phyloP scores from a whole-genome alignment of 768 basidiomycete species.

The Kwoniella pini region DNA sequence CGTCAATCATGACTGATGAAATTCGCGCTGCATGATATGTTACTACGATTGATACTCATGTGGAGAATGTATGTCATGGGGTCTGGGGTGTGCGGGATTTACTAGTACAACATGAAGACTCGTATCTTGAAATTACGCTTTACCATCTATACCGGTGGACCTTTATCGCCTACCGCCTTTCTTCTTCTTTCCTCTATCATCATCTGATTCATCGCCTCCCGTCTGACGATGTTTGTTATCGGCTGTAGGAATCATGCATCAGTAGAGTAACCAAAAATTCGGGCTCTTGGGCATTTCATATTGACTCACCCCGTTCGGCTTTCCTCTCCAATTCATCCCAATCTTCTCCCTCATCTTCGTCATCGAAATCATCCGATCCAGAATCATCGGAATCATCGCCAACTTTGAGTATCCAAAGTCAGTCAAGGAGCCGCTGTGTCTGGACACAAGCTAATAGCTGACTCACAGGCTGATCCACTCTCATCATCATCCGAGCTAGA shows the following conservation, averaged over 20 bases:
- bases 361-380: constrained; percentile 43
- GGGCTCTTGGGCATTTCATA: too few relatives aligned
- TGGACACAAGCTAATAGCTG: too few relatives aligned
- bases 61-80: too few relatives aligned
- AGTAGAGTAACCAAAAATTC: constrained; percentile 5
- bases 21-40: too few relatives aligned
- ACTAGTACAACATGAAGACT: too few relatives aligned
- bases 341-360: constrained; percentile 70
- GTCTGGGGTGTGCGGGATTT: too few relatives aligned
- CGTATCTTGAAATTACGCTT: too few relatives aligned
- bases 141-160: too few relatives aligned
- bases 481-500: constrained; percentile 58
- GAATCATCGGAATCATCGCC: constrained; percentile 45
- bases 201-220: constrained; percentile 47
- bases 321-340: constrained; percentile 95
- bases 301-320: constrained; percentile 74
- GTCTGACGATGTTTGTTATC: constrained; percentile 59
- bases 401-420: constrained; percentile 26
- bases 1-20: too few relatives aligned
- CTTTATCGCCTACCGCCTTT: constrained; percentile 37
- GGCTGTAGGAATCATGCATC: constrained; percentile 44
- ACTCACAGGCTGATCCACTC: constrained; percentile 67
- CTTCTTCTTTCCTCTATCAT: constrained; percentile 49
- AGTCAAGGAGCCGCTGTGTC: too few relatives aligned
- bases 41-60: too few relatives aligned